Evolutionary conservation across 495 filamentous ascomycete genomes (phyloP).

Genomic region (Tuber melanosporum): DNA sequence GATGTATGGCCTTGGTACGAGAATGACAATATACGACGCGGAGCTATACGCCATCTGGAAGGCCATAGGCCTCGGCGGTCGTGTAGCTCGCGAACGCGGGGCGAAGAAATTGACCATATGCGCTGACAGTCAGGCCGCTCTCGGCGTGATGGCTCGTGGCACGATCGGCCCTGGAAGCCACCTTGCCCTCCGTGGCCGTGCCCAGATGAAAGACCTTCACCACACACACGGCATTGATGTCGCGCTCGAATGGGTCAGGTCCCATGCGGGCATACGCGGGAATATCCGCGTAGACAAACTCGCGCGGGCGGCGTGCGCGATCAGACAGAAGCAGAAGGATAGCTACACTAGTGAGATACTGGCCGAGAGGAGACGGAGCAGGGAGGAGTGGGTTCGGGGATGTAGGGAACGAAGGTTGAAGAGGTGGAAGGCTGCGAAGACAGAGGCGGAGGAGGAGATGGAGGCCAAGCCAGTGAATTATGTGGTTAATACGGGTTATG

Average conservation of each 20-base stretch:
- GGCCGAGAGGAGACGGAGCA: background rate
- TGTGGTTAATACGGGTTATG: background rate
- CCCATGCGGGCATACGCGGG: background rate
- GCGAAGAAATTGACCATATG: conserved; percentile 5
- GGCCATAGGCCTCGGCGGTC: background rate
- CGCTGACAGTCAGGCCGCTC: background rate
- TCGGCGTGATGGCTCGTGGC: background rate
- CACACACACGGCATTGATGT: background rate
- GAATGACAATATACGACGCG: background rate
- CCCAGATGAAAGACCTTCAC: background rate
- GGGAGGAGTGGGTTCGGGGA: background rate
- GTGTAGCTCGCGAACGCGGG: background rate
- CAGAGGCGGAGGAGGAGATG: background rate
- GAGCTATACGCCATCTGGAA: conserved; percentile 3
- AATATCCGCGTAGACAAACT: conserved; percentile 3
- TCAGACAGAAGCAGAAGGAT: background rate
- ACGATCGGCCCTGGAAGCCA: background rate
- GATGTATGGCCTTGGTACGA: background rate
- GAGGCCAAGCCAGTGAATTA: background rate
- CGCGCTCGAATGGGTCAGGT: background rate
- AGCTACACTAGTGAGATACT: background rate
- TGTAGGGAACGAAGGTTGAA: background rate
- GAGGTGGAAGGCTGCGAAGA: background rate
- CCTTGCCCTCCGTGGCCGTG: background rate
- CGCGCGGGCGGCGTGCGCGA: background rate